Conservation (phyloP, 1,284 basidiomycete genomes). For the Apiotrichum sp. region DNA sequence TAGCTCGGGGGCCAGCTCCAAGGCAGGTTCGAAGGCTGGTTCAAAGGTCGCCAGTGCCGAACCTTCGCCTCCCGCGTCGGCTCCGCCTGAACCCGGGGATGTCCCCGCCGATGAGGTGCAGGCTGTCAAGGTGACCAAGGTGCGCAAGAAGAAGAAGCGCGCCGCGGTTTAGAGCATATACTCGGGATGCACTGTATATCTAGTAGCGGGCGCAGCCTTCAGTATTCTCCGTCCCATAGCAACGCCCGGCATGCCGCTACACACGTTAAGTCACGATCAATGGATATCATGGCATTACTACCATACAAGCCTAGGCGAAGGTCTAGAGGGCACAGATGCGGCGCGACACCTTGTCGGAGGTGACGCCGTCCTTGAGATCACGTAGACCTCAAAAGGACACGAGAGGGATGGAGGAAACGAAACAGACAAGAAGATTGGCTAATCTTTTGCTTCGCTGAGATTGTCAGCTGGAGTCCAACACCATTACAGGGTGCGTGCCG, state of each 20-base stretch:
- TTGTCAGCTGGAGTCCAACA: slow-evolving; percentile 2
- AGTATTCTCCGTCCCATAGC: too few species aligned
- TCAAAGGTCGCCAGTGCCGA: slow-evolving; percentile 42
- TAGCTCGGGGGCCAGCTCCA: slow-evolving; percentile 2
- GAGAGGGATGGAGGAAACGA: not conserved
- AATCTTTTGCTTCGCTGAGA: slow-evolving; percentile 36
- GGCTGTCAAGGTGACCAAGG: slow-evolving; percentile 42
- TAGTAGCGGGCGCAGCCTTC: too few species aligned
- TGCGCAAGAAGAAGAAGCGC: slow-evolving; percentile 39
- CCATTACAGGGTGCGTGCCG: not conserved
- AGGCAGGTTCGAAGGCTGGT: not conserved
- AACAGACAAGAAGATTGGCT: not conserved
- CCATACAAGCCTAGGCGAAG: not conserved
- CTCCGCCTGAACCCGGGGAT: slow-evolving; percentile 12
- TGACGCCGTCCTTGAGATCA: not conserved
- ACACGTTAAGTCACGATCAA: not conserved
- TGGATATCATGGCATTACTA: slow-evolving; percentile 13
- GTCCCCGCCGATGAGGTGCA: slow-evolving; percentile 27
- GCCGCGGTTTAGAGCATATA: slow-evolving; percentile 1
- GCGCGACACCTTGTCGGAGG: not conserved
- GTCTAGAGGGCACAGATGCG: not conserved
- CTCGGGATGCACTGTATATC: too few species aligned
- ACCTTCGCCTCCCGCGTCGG: slow-evolving; percentile 30
- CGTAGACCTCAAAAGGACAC: too few species aligned
- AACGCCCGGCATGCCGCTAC: too few species aligned